Evolutionary conservation across 192 early-diverging fungal genomes (phyloP).

Genomic region (Globomyces pollinis-pini): DNA sequence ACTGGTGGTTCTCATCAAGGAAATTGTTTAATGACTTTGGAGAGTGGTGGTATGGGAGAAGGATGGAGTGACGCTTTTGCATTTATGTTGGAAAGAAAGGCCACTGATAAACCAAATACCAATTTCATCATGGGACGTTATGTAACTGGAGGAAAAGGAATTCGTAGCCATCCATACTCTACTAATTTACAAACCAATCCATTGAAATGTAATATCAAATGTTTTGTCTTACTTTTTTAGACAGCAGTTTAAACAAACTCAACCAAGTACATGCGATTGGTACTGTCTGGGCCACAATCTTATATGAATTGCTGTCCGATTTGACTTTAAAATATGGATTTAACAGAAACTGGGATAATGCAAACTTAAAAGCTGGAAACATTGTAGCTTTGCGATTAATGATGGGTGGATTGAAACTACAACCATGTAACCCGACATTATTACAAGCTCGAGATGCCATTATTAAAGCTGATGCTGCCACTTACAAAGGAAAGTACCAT

Average conservation of each 20-base stretch:
- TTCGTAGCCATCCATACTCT: slow-evolving; percentile 48
- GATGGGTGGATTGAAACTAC: slow-evolving; percentile 48
- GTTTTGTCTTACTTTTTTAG: too few species aligned
- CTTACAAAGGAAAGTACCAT: slow-evolving; percentile 40
- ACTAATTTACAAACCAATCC: slow-evolving; percentile 33
- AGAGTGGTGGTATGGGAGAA: slow-evolving; percentile 53
- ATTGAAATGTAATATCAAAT: too few species aligned
- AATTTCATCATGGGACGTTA: slow-evolving; percentile 37
- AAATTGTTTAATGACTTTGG: slow-evolving; percentile 40
- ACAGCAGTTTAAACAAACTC: background rate
- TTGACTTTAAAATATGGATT: slow-evolving; percentile 35
- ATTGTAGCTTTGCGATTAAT: slow-evolving; percentile 41
- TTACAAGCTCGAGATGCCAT: slow-evolving; percentile 56
- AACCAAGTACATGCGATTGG: slow-evolving; percentile 47
- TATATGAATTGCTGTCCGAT: slow-evolving; percentile 49
- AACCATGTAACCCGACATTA: slow-evolving; percentile 62
- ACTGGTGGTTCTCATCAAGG: slow-evolving; percentile 52
- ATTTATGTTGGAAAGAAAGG: slow-evolving; percentile 24
- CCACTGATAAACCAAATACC: slow-evolving; percentile 18
- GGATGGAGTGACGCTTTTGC: slow-evolving; percentile 52
- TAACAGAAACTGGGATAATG: slow-evolving; percentile 2
- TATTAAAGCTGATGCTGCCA: slow-evolving; percentile 43
- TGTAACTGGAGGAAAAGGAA: slow-evolving; percentile 25
- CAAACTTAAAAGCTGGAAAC: slow-evolving; percentile 31
- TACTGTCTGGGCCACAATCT: slow-evolving; percentile 47